Base-by-base conservation (phyloP, 768 basidiomycete species). In the Boletus rubropictus region DNA sequence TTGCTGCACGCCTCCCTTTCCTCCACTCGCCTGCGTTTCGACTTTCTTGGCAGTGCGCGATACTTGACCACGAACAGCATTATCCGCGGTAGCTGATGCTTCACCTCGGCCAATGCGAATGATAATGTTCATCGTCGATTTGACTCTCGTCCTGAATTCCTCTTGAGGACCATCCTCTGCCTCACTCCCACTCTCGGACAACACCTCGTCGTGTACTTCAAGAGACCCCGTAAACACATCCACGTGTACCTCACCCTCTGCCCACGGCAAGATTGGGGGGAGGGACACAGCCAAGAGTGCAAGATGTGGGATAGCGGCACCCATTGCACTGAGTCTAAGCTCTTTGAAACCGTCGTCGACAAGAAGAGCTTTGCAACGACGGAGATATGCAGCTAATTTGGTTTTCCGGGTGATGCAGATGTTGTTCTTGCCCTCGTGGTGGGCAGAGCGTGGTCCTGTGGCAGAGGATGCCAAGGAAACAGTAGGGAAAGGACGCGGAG, bases 241-340 rank as follows among this genome's bases (percentile, higher is more conserved):
- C 20, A 74, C 75, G 34, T 74, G 72, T 5, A 89, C 78, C 46
- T 89, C 84, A 39, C 80, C 76, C 31, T 67, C 62, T 1, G 78
- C 55, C 57, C 79, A 88, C 0, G 89, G 87, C 10, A 94, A 72
- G 39, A 84, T 80, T 3, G 76, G 72, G 0, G 89, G 86, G 24
- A 93, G 72, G 18, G 88, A 82, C 5, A 82, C 75, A 11, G 77
- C 68, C 12, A 95, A 73, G 39, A 80, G 80, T 24, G 86, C 67
- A 20, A 90, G 78, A 56, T 82, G 83, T 3, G 91, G 89, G 48
- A 94, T 92, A 2, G 92, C 89, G 5, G 91, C 91, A 21, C 89
- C 91, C 81, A 93, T 85, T 6, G 88, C 91, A 49, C 77, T 80
- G 36, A 94, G 65, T 62, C 82, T 79, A 27, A 94, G 65, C 5